These are phyloP conservation scores for Linnemannia elongata DNA, from an alignment of 192 early-diverging fungal genomes.

Conservation along the genomic window DNA sequence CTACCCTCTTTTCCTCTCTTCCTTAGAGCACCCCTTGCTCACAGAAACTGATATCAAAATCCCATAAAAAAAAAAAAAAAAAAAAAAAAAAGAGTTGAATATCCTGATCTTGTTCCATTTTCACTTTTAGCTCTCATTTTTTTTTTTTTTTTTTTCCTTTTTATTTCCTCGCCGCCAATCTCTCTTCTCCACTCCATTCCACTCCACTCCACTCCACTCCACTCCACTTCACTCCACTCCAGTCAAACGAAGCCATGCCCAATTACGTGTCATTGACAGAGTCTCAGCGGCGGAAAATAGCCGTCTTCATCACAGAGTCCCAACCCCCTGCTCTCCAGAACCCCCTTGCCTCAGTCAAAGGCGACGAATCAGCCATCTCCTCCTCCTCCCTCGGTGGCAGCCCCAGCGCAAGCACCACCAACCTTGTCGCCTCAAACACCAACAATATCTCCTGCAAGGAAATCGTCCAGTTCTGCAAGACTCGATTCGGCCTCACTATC, in stretches of 20 bases:
- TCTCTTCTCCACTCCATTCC: background rate
- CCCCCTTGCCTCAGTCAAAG: constrained; percentile 15
- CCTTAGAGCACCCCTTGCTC: too few species aligned
- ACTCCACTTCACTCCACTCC: background rate
- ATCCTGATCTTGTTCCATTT: background rate
- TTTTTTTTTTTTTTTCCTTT: background rate
- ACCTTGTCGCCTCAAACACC: constrained; percentile 3
- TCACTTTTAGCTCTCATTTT: background rate
- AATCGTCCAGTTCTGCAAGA: constrained; percentile 57
- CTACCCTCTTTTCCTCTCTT: too few species aligned
- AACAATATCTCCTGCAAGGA: constrained; percentile 56
- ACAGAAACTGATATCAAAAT: too few species aligned
- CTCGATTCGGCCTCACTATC: constrained; percentile 54
- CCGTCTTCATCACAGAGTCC: constrained; percentile 57
- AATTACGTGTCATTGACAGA: constrained; percentile 57
- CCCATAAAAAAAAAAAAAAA: background rate
- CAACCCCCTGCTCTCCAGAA: constrained; percentile 32
- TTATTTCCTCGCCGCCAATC: background rate
- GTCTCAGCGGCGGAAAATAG: constrained; percentile 52
- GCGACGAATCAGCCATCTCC: constrained; percentile 31
- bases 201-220: background rate
- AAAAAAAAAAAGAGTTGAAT: background rate
- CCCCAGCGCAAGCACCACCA: constrained; percentile 21
- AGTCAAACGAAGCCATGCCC: constrained; percentile 18
- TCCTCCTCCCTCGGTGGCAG: constrained; percentile 13